Percentiles rank a stretch among this genome's conserved stretches.
Conservation (phyloP, 371 early-diverging fungal genomes). For the Haplosporangium sp. region DNA sequence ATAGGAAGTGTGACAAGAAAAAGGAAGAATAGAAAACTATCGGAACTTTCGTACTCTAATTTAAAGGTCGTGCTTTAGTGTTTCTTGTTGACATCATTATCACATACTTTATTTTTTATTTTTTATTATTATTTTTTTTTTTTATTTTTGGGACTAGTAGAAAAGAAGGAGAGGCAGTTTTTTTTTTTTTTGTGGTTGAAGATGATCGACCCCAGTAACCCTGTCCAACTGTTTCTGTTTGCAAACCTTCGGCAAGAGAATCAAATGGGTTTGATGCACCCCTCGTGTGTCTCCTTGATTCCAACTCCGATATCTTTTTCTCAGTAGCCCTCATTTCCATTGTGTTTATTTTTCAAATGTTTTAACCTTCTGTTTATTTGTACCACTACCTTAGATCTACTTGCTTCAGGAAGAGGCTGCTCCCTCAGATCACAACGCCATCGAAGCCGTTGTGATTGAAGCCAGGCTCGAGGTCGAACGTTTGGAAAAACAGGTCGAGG, state of each 20-base stretch:
- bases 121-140: neutral
- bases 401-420: constrained; percentile 96
- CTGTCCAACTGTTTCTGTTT: too few species aligned
- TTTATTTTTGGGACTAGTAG: neutral
- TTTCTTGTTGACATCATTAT: too few species aligned
- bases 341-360: neutral
- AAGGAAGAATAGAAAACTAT: too few species aligned
- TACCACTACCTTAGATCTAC: constrained; percentile 70
- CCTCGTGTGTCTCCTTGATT: too few species aligned
- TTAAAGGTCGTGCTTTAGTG: too few species aligned
- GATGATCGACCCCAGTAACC: too few species aligned
- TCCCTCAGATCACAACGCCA: constrained; percentile 91
- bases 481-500: constrained; percentile 92
- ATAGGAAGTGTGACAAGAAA: too few species aligned
- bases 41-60: too few species aligned
- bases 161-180: neutral
- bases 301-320: too few species aligned
- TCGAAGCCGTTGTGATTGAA: constrained; percentile 91
- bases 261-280: too few species aligned
- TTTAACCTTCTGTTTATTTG: neutral
- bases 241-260: too few species aligned
- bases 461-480: constrained; percentile 92
- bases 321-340: neutral
- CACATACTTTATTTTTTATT: too few species aligned
- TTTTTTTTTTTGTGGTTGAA: neutral